phyloP scores from a whole-genome alignment of 192 early-diverging fungal species.

The Rhizoclosmatium sp. region DNA sequence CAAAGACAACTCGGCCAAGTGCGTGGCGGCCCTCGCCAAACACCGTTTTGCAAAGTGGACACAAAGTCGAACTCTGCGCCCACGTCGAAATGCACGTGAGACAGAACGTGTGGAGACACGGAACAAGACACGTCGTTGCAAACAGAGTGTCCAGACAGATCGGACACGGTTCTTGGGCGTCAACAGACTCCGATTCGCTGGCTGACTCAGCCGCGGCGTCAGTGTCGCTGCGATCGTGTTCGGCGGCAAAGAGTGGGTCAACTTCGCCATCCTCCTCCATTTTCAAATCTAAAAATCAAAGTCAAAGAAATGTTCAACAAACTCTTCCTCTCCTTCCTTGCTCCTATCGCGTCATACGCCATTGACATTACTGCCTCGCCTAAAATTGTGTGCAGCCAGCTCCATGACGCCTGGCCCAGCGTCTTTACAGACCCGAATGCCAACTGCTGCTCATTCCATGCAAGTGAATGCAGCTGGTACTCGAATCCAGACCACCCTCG shows the following conservation, averaged over 20 bases:
- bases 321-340: too few species aligned
- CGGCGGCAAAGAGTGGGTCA: background rate
- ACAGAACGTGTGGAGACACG: slow-evolving; percentile 51
- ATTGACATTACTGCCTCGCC: too few species aligned
- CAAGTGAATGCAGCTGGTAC: too few species aligned
- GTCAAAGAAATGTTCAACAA: too few species aligned
- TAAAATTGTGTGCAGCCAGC: too few species aligned
- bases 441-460: too few species aligned
- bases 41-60: slow-evolving; percentile 50
- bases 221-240: background rate
- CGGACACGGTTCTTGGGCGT: slow-evolving; percentile 24
- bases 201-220: background rate
- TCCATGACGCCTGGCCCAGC: too few species aligned
- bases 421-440: too few species aligned
- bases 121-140: slow-evolving; percentile 12
- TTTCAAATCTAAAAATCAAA: too few species aligned
- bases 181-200: background rate
- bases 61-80: slow-evolving; percentile 31
- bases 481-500: too few species aligned
- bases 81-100: slow-evolving; percentile 49
- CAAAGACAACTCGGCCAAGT: background rate
- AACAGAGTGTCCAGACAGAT: slow-evolving; percentile 40
- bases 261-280: background rate
- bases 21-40: background rate
- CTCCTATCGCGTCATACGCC: too few species aligned